phyloP scores from a whole-genome alignment of 2,329 filamentous ascomycete genomes.

The Lasiodiplodia theobromae region DNA sequence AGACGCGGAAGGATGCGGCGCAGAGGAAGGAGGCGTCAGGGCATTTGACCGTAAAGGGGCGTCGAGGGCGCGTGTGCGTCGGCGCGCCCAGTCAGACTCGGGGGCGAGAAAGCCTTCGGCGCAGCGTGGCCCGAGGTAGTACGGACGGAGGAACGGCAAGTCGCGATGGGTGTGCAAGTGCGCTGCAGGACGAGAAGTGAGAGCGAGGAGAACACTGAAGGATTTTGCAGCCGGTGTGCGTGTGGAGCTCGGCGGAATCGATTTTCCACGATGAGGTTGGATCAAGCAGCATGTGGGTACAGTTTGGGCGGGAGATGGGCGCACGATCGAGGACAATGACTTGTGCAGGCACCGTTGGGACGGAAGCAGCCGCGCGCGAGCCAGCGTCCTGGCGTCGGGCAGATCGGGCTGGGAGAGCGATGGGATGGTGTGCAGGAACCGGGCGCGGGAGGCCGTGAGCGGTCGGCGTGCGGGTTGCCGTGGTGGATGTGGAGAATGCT shows the following conservation, averaged over 20 bases:
- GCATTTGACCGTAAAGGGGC: neutral
- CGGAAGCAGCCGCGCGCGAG: slow-evolving; percentile 4
- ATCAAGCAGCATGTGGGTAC: slow-evolving; percentile 24
- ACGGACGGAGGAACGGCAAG: neutral
- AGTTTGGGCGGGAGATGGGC: slow-evolving; percentile 18
- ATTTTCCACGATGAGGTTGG: slow-evolving; percentile 17
- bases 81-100: neutral
- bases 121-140: slow-evolving; percentile 12
- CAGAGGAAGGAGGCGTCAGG: slow-evolving; percentile 9
- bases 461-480: neutral
- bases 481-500: slow-evolving; percentile 10
- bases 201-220: slow-evolving; percentile 2
- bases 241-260: slow-evolving; percentile 16
- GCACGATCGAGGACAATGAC: neutral
- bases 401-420: neutral
- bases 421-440: slow-evolving; percentile 10
- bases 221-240: neutral
- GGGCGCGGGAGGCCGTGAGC: slow-evolving; percentile 1
- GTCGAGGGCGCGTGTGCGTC: neutral
- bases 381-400: neutral
- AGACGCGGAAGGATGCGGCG: slow-evolving; percentile 6
- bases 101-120: slow-evolving; percentile 1
- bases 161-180: neutral
- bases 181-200: neutral
- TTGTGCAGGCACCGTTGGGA: slow-evolving; percentile 3